Conservation (phyloP, 208 protist species). For the Leishmania gerbilli region DNA sequence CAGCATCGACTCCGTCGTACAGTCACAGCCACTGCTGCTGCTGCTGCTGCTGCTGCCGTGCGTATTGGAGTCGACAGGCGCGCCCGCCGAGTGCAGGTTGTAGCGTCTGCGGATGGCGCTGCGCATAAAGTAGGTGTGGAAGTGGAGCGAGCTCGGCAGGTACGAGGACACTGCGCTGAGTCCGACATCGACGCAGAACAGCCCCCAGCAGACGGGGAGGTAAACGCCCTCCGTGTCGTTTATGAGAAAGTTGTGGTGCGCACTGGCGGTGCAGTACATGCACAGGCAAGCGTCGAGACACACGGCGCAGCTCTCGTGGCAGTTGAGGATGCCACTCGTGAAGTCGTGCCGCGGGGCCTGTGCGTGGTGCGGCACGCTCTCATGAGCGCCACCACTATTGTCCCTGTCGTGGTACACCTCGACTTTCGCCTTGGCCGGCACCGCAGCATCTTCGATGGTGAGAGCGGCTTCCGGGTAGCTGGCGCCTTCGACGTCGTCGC, state of each 20-base stretch:
- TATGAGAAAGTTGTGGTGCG: constrained; percentile 23
- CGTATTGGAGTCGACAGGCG: neutral
- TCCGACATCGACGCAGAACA: constrained; percentile 29
- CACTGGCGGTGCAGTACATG: constrained; percentile 28
- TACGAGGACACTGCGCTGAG: neutral
- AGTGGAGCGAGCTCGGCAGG: neutral
- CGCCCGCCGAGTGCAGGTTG: constrained; percentile 13
- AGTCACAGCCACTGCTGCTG: neutral
- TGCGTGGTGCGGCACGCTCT: neutral
- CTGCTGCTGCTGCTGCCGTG: neutral
- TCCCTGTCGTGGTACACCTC: neutral
- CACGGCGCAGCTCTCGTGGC: constrained; percentile 9
- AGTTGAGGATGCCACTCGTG: constrained; percentile 26
- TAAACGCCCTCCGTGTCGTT: constrained; percentile 21
- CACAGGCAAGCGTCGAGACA: constrained; percentile 27
- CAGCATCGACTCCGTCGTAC: constrained; percentile 1
- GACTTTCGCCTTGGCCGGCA: neutral
- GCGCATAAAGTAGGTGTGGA: constrained; percentile 29
- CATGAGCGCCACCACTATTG: neutral
- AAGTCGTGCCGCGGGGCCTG: constrained; percentile 7
- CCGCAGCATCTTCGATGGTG: neutral
- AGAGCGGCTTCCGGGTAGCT: constrained; percentile 9
- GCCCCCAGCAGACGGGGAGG: constrained; percentile 18
- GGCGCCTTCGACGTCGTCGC: neutral
- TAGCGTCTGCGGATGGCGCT: constrained; percentile 23